These are phyloP conservation scores for Santalum album DNA, from an alignment of 164 flowering plant genomes.

Conservation along the genomic window DNA sequence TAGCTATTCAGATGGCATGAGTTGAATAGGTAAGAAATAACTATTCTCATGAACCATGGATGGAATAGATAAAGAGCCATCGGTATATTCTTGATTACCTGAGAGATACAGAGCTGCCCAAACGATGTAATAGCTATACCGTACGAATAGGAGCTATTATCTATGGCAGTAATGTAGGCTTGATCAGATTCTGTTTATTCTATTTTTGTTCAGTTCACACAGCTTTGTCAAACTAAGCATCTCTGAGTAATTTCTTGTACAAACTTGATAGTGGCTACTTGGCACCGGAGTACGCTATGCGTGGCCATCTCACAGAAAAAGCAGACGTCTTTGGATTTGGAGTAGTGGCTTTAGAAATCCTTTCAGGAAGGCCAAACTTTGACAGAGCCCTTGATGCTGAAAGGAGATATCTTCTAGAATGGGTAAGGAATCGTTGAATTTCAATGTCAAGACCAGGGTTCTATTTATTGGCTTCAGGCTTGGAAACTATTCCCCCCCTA, in stretches of 20 bases:
- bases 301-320: conserved; percentile 26
- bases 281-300: conserved; percentile 32
- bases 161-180: no score
- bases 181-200: no score
- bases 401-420: conserved; percentile 22
- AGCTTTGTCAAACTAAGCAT: no score
- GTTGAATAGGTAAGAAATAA: no score
- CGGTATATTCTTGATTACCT: no score
- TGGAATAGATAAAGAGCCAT: no score
- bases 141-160: no score
- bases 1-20: no score
- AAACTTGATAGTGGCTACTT: conserved; percentile 19
- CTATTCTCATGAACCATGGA: no score
- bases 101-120: no score
- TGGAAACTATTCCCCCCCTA: conserved; percentile 19
- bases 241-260: no score
- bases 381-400: conserved; percentile 15
- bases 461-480: conserved; percentile 18
- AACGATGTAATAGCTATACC: no score
- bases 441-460: background rate
- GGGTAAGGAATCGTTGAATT: conserved; percentile 9
- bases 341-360: conserved; percentile 21
- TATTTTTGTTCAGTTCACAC: background rate
- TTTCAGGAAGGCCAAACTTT: conserved; percentile 22
- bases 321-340: conserved; percentile 29